These are phyloP conservation scores for Suhomyces kunorum DNA, from an alignment of 1,139 yeast genomes.

Conservation along the genomic window DNA sequence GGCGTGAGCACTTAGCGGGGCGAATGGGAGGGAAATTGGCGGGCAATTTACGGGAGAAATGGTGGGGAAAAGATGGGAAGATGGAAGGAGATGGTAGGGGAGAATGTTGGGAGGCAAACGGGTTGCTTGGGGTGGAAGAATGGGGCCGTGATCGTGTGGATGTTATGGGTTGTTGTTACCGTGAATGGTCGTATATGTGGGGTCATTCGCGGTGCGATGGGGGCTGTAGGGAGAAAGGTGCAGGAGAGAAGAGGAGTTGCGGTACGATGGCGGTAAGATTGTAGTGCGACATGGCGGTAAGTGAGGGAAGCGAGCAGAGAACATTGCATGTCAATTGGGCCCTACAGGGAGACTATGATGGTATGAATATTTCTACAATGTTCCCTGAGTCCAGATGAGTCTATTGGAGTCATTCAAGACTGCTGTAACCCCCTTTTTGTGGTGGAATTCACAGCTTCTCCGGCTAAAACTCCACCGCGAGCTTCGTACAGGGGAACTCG, in stretches of 20 bases:
- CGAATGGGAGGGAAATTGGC: background rate
- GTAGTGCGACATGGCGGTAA: background rate
- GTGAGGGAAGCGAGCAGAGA: background rate
- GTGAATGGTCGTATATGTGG: constrained; percentile 3
- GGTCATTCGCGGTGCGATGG: constrained; percentile 2
- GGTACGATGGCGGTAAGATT: background rate
- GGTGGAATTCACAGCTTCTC: too few relatives aligned
- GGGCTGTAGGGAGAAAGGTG: background rate
- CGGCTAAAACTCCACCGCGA: too few relatives aligned
- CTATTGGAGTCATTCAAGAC: too few relatives aligned
- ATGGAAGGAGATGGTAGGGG: background rate
- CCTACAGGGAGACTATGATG: too few relatives aligned
- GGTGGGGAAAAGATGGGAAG: background rate
- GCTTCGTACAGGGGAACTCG: too few relatives aligned
- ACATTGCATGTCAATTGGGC: too few relatives aligned
- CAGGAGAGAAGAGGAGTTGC: background rate
- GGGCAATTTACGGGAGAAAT: background rate
- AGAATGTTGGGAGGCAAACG: too few relatives aligned
- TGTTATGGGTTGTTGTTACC: background rate
- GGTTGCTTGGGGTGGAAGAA: background rate
- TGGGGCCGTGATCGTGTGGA: background rate
- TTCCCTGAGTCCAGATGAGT: too few relatives aligned
- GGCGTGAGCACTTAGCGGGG: background rate
- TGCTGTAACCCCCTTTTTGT: too few relatives aligned
- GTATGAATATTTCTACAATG: too few relatives aligned